Conservation (phyloP, 805 yeast species). For the Lachancea nothofagi region DNA sequence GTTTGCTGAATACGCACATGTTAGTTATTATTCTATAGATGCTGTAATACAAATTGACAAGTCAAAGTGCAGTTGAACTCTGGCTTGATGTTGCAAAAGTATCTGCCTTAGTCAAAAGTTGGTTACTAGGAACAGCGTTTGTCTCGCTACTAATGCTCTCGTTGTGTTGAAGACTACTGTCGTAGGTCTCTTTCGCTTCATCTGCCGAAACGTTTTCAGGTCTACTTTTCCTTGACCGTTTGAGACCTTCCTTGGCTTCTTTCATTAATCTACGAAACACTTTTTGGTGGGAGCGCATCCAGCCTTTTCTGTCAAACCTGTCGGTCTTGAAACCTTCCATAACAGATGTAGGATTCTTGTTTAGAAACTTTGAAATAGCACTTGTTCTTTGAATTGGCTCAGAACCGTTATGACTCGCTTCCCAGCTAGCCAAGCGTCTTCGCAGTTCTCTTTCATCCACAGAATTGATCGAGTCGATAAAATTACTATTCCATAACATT, state of each 20-base stretch:
- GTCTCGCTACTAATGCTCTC: background rate
- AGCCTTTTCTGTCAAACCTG: constrained; percentile 40
- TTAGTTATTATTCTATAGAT: background rate
- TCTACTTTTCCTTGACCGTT: constrained; percentile 7
- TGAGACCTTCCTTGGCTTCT: constrained; percentile 34
- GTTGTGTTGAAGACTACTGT: background rate
- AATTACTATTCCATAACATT: constrained; percentile 72
- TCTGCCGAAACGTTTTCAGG: background rate
- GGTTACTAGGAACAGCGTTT: constrained; percentile 2
- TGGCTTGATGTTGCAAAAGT: constrained; percentile 1
- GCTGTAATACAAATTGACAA: background rate
- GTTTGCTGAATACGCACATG: background rate
- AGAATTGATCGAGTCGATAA: constrained; percentile 61
- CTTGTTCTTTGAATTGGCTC: constrained; percentile 20
- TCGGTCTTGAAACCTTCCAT: constrained; percentile 38
- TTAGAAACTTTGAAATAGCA: constrained; percentile 22
- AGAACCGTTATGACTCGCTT: constrained; percentile 32
- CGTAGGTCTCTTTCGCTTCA: background rate
- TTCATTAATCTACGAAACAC: constrained; percentile 38
- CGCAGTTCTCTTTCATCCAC: constrained; percentile 49
- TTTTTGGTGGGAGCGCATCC: constrained; percentile 38
- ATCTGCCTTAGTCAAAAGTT: background rate
- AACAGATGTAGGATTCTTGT: constrained; percentile 37
- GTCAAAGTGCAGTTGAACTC: background rate
- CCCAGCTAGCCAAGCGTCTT: constrained; percentile 64